phyloP scores from a whole-genome alignment of 371 early-diverging fungal species.

The Nosema muscidifuracis region DNA sequence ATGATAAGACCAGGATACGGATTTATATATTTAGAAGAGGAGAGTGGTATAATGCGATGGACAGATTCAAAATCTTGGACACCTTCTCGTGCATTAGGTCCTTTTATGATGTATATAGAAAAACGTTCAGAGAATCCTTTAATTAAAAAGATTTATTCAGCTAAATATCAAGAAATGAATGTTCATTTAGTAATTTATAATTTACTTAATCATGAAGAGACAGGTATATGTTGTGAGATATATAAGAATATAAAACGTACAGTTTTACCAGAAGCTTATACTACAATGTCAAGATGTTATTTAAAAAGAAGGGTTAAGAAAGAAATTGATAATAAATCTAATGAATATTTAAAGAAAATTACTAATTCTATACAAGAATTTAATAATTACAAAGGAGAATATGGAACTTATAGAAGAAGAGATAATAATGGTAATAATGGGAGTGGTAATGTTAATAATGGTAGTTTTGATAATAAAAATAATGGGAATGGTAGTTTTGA shows the following conservation, averaged over 20 bases:
- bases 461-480: no score
- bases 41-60: constrained; percentile 42
- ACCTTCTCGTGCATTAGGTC: constrained; percentile 31
- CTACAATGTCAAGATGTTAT: neutral
- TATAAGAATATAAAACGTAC: neutral
- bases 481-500: no score
- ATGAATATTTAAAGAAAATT: no score
- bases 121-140: constrained; percentile 1
- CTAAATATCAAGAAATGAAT: constrained; percentile 10
- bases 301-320: no score
- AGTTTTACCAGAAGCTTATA: neutral
- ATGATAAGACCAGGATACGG: constrained; percentile 21
- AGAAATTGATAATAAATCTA: no score
- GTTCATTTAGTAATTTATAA: constrained; percentile 26
- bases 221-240: neutral
- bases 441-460: no score
- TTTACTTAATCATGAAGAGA: constrained; percentile 3
- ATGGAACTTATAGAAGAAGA: no score
- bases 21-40: constrained; percentile 36
- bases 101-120: constrained; percentile 25
- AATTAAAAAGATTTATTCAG: constrained; percentile 33
- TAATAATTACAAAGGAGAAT: no score
- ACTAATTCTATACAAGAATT: no score
- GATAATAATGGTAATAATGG: no score
- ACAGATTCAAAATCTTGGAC: constrained; percentile 36